Evolutionary conservation across 331 rosid genomes (phyloP).

Genomic region (Malus hybrid): DNA sequence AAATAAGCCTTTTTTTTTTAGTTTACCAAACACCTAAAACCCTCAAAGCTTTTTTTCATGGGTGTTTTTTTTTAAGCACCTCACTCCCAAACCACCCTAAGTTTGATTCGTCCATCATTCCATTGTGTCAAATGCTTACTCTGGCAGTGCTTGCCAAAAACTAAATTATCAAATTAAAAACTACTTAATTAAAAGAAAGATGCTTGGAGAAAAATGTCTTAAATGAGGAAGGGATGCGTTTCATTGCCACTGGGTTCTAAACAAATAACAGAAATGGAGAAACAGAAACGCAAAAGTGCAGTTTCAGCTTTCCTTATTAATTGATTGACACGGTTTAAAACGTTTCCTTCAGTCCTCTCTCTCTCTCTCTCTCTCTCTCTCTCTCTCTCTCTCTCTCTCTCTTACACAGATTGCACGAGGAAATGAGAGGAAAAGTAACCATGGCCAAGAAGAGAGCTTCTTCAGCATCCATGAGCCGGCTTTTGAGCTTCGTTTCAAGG

Average conservation of each 20-base stretch:
- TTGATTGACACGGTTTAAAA: neutral
- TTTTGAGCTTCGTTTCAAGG: constrained; percentile 37
- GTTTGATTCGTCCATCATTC: neutral
- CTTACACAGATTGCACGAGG: neutral
- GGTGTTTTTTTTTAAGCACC: no score
- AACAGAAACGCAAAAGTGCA: constrained; percentile 2
- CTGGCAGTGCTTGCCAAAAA: neutral
- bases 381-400: neutral
- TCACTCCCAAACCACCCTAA: no score
- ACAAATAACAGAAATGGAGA: constrained; percentile 3
- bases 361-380: neutral
- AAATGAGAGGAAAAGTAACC: constrained; percentile 3
- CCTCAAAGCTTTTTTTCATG: no score
- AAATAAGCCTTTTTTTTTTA: no score
- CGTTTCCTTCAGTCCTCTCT: constrained; percentile 8
- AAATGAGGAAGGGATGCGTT: neutral
- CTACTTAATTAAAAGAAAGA: neutral
- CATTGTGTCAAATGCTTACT: neutral
- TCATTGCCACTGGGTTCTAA: neutral
- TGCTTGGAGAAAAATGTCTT: neutral
- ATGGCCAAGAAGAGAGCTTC: constrained; percentile 29
- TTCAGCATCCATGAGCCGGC: constrained; percentile 35
- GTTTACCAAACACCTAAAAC: no score
- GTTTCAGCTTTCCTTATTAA: neutral
- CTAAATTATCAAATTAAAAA: neutral